These are phyloP conservation scores for Phascolomyces articulosus DNA, from an alignment of 371 early-diverging fungal species.

Conservation along the genomic window DNA sequence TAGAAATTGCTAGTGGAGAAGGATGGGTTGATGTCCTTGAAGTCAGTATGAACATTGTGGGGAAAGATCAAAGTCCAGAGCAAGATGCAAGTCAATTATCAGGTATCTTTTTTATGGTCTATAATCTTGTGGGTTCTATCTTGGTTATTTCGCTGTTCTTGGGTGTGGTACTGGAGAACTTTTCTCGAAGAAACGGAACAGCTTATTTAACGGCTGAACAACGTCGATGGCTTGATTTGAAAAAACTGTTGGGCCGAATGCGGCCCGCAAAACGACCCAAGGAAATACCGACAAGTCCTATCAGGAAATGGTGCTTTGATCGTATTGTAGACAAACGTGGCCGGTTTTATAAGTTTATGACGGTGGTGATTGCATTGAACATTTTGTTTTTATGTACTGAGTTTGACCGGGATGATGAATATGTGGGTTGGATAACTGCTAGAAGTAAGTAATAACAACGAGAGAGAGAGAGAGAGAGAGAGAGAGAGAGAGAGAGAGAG, in stretches of 20 bases:
- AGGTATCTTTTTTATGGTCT: constrained; percentile 65
- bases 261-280: constrained; percentile 61
- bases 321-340: constrained; percentile 56
- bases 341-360: constrained; percentile 54
- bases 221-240: constrained; percentile 71
- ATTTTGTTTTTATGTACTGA: constrained; percentile 63
- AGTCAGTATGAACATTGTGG: constrained; percentile 56
- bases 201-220: constrained; percentile 73
- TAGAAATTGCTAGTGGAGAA: constrained; percentile 73
- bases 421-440: neutral
- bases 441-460: constrained; percentile 4
- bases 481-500: too few relatives aligned
- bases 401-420: constrained; percentile 18
- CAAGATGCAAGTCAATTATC: constrained; percentile 59
- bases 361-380: constrained; percentile 50
- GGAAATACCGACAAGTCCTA: constrained; percentile 29
- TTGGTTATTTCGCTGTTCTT: constrained; percentile 71
- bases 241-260: constrained; percentile 63
- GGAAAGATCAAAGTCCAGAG: constrained; percentile 49
- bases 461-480: neutral
- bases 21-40: constrained; percentile 73
- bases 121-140: constrained; percentile 65
- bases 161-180: constrained; percentile 73
- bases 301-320: constrained; percentile 52
- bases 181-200: constrained; percentile 63